Evolutionary conservation across 805 yeast genomes (phyloP), one percentile per base, ranked within the genome.

Genomic region (Pichia paraexigua): DNA sequence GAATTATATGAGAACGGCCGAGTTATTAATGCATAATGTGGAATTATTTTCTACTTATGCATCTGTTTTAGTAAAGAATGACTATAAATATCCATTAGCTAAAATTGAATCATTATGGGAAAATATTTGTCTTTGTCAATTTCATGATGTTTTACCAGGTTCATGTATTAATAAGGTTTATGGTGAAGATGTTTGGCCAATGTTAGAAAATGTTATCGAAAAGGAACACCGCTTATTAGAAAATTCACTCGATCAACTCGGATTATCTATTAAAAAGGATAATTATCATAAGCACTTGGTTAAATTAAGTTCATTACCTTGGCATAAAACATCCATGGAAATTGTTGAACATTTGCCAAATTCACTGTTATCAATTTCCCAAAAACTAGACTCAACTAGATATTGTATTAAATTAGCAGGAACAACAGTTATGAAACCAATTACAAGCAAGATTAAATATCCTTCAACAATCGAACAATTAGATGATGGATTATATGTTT

Each of bases 141-240:
- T 92, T 72, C 99, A 92, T 67, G 99, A 92, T 71, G 97, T 92
- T n/a, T 74, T 94, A 48, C 99, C 99, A 2, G 99, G 99, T 3
- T 85, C 95, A 7, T 88, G 96, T 68, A 92, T 92, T 61, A 96
- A 89, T 56, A 80, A 88, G 82, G 97, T 94, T 15, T 92, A 94
- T 63, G 82, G 79, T 46, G 90, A 89, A 60, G 94, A 86, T 60
- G 97, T 92, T 11, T 79, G 82, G 63, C 91, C 92, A 32, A 82
- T 87, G 79, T 75, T 91, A 59, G 72, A 71, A 7, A 69, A 74
- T 17, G 85, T 83, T 24, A 70, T 85, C 52, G 68, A 72, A 20
- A 69, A 71, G 22, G 82, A 84, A 41, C 74, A 77, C 41, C 58
- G 68, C 6, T 71, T 94, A 60, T 75, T 81, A 30, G 58, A 69